Evolutionary conservation across 345 rosid genomes (phyloP).

Genomic region (Murraya koenigii): DNA sequence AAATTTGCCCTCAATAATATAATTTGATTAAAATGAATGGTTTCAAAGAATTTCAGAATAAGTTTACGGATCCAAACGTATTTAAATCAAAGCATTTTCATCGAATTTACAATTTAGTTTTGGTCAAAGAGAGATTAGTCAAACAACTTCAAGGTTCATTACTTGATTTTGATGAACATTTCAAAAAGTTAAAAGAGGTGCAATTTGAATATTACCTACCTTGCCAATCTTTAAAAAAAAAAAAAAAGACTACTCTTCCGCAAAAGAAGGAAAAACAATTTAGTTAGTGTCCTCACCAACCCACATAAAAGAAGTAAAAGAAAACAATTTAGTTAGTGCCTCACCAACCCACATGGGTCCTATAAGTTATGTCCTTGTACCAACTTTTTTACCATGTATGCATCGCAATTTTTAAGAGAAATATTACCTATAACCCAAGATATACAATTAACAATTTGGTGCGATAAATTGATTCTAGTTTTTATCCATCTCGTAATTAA

Average conservation of each 20-base stretch:
- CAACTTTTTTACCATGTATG: too few species aligned
- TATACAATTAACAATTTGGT: too few species aligned
- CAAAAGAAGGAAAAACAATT: background rate
- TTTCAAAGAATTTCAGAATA: too few species aligned
- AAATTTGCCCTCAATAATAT: too few species aligned
- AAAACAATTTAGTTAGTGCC: background rate
- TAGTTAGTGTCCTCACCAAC: background rate
- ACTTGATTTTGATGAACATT: background rate
- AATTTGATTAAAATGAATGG: too few species aligned
- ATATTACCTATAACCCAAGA: too few species aligned
- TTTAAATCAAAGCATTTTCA: background rate
- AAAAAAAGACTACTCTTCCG: background rate
- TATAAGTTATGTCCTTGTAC: too few species aligned
- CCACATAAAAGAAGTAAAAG: background rate
- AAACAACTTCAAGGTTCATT: background rate
- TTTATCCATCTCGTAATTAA: too few species aligned
- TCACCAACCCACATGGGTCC: background rate
- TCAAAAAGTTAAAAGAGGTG: background rate
- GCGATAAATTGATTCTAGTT: too few species aligned
- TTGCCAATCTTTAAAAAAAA: too few species aligned
- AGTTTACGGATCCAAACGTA: too few species aligned
- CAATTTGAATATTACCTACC: background rate
- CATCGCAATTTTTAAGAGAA: too few species aligned
- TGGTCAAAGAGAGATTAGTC: background rate
- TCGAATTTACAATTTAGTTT: background rate